A percentile compares a stretch with the other conserved stretches of the same genome.
These are phyloP conservation scores for Salix suchowensis DNA, from an alignment of 345 rosid species.

Conservation along the genomic window DNA sequence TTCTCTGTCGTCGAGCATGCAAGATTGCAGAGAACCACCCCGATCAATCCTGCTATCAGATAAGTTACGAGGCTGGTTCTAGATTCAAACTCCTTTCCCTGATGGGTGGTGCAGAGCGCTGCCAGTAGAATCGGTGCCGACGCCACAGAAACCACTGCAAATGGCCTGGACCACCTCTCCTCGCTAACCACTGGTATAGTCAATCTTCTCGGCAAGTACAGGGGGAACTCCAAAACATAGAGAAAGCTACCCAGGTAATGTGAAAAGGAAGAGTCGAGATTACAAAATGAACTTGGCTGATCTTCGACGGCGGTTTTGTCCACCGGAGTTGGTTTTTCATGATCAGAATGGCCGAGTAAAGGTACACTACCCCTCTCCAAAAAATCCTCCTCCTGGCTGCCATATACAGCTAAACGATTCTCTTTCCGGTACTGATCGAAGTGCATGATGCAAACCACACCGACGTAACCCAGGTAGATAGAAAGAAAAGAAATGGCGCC, in stretches of 20 bases:
- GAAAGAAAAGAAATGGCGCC: constrained; percentile 60
- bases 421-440: constrained; percentile 13
- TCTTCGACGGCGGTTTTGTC: constrained; percentile 18
- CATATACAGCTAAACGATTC: background rate
- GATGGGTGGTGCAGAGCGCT: constrained; percentile 44
- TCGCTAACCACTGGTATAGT: constrained; percentile 74
- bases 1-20: constrained; percentile 55
- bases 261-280: constrained; percentile 25
- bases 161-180: constrained; percentile 73
- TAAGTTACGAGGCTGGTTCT: constrained; percentile 41
- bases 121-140: constrained; percentile 71
- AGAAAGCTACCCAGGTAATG: constrained; percentile 27
- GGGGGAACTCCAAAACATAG: constrained; percentile 57
- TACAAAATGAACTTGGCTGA: constrained; percentile 10
- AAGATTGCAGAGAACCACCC: constrained; percentile 52
- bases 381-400: constrained; percentile 16
- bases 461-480: constrained; percentile 57
- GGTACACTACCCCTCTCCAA: constrained; percentile 38
- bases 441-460: constrained; percentile 50
- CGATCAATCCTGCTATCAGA: constrained; percentile 43
- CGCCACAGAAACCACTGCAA: constrained; percentile 57
- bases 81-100: constrained; percentile 24
- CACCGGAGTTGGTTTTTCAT: constrained; percentile 26
- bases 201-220: constrained; percentile 71
- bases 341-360: constrained; percentile 47